Evolutionary conservation across 306 rosid genomes (phyloP).

Genomic region (Heteromeles arbutifolia): DNA sequence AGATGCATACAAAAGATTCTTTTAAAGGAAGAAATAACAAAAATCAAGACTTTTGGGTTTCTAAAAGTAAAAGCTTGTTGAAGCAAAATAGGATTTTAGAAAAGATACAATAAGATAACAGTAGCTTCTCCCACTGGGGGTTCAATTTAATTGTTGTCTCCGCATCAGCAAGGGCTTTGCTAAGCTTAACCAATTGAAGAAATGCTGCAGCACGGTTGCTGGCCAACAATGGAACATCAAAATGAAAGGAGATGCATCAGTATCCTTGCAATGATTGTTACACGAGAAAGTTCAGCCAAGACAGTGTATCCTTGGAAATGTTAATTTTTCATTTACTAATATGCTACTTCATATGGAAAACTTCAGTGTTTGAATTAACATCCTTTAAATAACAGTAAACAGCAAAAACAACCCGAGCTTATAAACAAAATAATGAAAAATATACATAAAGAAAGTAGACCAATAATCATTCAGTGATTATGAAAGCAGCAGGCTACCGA

Average conservation of each 20-base stretch:
- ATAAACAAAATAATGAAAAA: background rate
- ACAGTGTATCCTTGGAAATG: background rate
- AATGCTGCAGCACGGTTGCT: conserved; percentile 99
- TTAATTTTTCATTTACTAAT: background rate
- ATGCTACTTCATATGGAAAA: background rate
- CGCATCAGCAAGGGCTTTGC: conserved; percentile 92
- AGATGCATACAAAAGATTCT: conserved; percentile 28
- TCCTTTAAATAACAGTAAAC: background rate
- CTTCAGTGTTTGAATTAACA: background rate
- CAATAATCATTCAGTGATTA: background rate
- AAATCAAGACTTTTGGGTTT: background rate
- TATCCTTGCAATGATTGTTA: background rate
- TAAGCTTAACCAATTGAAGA: conserved; percentile 87
- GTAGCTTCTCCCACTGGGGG: conserved; percentile 97
- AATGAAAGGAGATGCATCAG: conserved; percentile 19
- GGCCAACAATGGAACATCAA: conserved; percentile 20
- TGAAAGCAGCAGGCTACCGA: background rate
- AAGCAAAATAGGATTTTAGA: background rate
- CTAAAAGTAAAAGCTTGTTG: background rate
- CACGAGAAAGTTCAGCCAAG: background rate
- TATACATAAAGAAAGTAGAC: background rate
- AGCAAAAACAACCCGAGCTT: background rate
- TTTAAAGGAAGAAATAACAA: conserved; percentile 6
- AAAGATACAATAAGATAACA: background rate
- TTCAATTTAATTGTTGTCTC: conserved; percentile 78